Conservation (phyloP, 148 eudicot species). For the Oxyria digyna region DNA sequence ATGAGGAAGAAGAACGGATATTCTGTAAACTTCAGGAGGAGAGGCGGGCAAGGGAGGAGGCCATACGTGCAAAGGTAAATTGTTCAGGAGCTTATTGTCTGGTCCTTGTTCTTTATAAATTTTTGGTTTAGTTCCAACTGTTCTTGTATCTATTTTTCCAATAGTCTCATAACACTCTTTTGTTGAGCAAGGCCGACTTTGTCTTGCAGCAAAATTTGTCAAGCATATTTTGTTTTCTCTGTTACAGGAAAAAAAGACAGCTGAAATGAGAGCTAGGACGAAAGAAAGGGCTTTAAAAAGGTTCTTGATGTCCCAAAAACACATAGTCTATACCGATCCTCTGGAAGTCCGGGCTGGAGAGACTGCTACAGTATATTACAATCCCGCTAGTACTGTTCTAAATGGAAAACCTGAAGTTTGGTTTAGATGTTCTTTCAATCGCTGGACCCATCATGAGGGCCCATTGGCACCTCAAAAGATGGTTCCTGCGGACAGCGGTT, state of each 20-base stretch:
- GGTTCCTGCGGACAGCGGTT: conserved; percentile 58
- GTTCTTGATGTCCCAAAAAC: conserved; percentile 85
- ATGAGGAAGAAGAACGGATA: conserved; percentile 62
- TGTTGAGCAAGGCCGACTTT: not conserved
- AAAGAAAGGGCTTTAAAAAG: conserved; percentile 67
- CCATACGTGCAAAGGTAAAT: conserved; percentile 63
- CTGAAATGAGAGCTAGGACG: conserved; percentile 61
- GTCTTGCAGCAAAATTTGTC: not conserved
- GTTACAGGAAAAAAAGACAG: conserved; percentile 65
- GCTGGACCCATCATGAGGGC: conserved; percentile 89
- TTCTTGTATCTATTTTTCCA: not conserved
- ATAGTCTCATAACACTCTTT: too few species aligned
- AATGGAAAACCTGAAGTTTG: conserved; percentile 87
- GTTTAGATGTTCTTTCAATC: conserved; percentile 93
- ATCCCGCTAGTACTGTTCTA: conserved; percentile 70
- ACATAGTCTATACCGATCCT: conserved; percentile 88
- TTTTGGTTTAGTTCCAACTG: not conserved
- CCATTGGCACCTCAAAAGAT: conserved; percentile 79
- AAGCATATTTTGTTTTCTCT: conserved; percentile 6
- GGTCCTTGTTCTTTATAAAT: not conserved
- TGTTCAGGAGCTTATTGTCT: not conserved
- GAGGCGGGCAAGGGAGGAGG: conserved; percentile 62
- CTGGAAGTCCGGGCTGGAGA: conserved; percentile 74
- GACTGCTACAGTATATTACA: conserved; percentile 64
- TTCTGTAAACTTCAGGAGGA: conserved; percentile 68